A percentile compares a stretch with the other conserved stretches of the same genome.
Evolutionary conservation across 2,329 filamentous ascomycete species (phyloP).

Genomic region (Thelonectria discophora): DNA sequence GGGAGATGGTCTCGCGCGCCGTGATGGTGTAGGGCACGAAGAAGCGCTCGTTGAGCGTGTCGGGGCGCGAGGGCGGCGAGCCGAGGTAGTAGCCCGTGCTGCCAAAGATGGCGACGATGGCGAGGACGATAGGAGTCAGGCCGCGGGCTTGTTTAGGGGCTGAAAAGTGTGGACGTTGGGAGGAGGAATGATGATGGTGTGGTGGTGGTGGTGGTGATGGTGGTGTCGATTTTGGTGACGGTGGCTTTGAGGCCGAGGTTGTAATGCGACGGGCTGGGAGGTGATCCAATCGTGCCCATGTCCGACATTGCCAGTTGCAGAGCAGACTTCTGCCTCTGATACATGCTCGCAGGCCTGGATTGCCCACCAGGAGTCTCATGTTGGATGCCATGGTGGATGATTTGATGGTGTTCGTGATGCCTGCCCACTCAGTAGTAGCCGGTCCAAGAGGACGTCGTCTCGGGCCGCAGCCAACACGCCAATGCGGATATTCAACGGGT

Average conservation of each 20-base stretch:
- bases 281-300: not conserved
- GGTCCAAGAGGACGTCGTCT: not conserved
- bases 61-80: slow-evolving; percentile 34
- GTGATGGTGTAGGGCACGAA: slow-evolving; percentile 75
- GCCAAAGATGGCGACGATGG: slow-evolving; percentile 36
- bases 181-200: slow-evolving; percentile 10
- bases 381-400: slow-evolving; percentile 13
- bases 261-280: not conserved
- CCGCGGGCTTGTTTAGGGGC: slow-evolving; percentile 49
- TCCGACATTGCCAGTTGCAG: not conserved
- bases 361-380: not conserved
- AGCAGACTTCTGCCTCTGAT: not conserved
- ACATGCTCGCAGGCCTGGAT: not conserved
- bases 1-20: slow-evolving; percentile 68
- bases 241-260: not conserved
- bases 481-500: not conserved
- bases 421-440: no score
- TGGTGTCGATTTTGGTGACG: slow-evolving; percentile 1
- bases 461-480: not conserved
- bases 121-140: slow-evolving; percentile 36
- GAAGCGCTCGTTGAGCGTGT: slow-evolving; percentile 62
- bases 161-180: slow-evolving; percentile 51
- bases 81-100: slow-evolving; percentile 41
- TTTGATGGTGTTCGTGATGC: not conserved
- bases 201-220: not conserved